Conservation (phyloP, 768 basidiomycete species). For the Termitomyces sp. region DNA sequence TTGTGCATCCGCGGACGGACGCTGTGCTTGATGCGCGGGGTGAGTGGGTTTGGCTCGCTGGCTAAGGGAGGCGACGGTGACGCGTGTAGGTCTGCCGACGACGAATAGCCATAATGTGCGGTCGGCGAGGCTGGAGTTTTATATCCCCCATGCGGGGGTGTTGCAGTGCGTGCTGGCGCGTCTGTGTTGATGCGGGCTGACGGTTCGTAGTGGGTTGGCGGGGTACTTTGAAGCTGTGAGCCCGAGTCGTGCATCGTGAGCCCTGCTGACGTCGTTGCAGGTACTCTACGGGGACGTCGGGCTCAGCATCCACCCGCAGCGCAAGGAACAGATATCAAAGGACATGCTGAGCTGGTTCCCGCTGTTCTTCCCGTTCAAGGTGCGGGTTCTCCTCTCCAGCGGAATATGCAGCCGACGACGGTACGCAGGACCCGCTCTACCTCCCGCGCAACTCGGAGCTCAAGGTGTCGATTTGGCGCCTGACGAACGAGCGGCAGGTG, state of each 20-base stretch:
- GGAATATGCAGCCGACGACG: background rate
- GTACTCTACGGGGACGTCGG: conserved; percentile 85
- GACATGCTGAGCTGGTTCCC: conserved; percentile 99
- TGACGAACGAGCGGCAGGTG: conserved; percentile 83
- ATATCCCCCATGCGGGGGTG: conserved; percentile 91
- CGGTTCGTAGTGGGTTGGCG: conserved; percentile 61
- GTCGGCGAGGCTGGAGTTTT: conserved; percentile 79
- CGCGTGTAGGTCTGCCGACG: conserved; percentile 78
- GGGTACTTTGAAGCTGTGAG: conserved; percentile 91
- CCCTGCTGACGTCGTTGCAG: conserved; percentile 12
- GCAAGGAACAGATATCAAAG: conserved; percentile 80
- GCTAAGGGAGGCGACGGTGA: too few relatives aligned
- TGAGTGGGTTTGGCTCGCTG: conserved; percentile 16
- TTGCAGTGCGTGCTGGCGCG: conserved; percentile 70
- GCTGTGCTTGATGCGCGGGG: conserved; percentile 69
- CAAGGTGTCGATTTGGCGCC: conserved; percentile 89
- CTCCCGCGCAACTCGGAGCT: conserved; percentile 90
- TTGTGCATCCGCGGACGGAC: conserved; percentile 88
- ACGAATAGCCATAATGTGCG: conserved; percentile 98
- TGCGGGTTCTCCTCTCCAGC: conserved; percentile 1
- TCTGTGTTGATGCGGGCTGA: too few relatives aligned
- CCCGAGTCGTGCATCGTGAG: too few relatives aligned
- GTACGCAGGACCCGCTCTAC: conserved; percentile 80
- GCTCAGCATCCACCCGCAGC: conserved; percentile 89
- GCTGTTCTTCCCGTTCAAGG: conserved; percentile 91